Evolutionary conservation across 768 basidiomycete species (phyloP).

Genomic region (Pleurotus eryngii): DNA sequence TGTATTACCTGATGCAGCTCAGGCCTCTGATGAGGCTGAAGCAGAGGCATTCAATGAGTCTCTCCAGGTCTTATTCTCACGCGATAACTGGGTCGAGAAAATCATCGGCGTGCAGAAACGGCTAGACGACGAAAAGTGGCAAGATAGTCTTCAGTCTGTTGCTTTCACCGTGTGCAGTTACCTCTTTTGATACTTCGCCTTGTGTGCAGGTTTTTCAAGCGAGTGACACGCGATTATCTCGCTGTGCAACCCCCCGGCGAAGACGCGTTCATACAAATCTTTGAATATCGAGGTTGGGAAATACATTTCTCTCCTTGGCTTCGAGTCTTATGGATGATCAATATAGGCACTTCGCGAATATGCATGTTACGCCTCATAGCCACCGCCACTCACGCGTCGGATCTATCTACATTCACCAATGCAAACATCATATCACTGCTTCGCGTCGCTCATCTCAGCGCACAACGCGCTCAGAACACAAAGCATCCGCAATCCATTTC

Average conservation of each 20-base stretch:
- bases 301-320: background rate
- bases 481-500: slow-evolving; percentile 2
- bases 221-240: slow-evolving; percentile 14
- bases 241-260: slow-evolving; percentile 11
- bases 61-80: slow-evolving; percentile 19
- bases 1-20: slow-evolving; percentile 6
- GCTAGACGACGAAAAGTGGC: slow-evolving; percentile 22
- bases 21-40: slow-evolving; percentile 15
- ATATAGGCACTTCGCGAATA: slow-evolving; percentile 21
- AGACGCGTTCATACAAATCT: slow-evolving; percentile 12
- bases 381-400: slow-evolving; percentile 16
- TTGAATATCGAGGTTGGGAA: slow-evolving; percentile 17
- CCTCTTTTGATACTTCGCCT: background rate
- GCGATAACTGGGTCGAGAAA: slow-evolving; percentile 24
- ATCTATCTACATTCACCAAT: slow-evolving; percentile 16
- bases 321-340: no score
- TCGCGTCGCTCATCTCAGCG: slow-evolving; percentile 19
- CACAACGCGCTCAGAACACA: slow-evolving; percentile 10
- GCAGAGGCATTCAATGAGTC: slow-evolving; percentile 19
- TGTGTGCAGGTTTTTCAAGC: slow-evolving; percentile 13
- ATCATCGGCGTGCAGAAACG: slow-evolving; percentile 22
- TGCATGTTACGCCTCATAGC: slow-evolving; percentile 23
- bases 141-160: slow-evolving; percentile 16
- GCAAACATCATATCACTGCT: slow-evolving; percentile 24
- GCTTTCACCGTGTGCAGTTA: background rate